Conservation (phyloP, 2,329 filamentous ascomycete genomes). For the Penicillium sp. region DNA sequence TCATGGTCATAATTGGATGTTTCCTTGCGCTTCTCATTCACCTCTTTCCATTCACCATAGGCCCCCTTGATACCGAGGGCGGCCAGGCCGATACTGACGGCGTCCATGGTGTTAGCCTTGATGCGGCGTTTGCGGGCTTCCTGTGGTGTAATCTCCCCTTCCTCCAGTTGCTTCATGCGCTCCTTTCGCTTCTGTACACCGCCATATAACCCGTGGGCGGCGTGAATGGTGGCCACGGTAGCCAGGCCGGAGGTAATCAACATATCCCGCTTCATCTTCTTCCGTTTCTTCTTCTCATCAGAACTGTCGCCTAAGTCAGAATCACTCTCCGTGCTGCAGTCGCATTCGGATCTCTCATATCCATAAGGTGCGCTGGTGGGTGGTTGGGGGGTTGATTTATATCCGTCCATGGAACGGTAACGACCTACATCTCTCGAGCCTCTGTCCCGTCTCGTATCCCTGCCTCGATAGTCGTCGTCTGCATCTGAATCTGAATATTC, state of each 20-base stretch:
- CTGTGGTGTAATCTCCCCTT: slow-evolving; percentile 58
- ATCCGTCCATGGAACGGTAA: slow-evolving; percentile 25
- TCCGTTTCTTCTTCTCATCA: slow-evolving; percentile 57
- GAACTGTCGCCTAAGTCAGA: slow-evolving; percentile 53
- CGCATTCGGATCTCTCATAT: slow-evolving; percentile 7
- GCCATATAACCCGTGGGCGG: slow-evolving; percentile 59
- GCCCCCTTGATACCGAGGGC: slow-evolving; percentile 63
- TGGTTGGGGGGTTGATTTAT: slow-evolving; percentile 21
- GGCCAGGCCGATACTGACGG: slow-evolving; percentile 60
- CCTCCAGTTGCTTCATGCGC: slow-evolving; percentile 53
- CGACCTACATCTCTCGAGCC: slow-evolving; percentile 44
- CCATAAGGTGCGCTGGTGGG: slow-evolving; percentile 18
- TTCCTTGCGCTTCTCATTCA: slow-evolving; percentile 56
- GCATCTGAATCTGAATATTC: slow-evolving; percentile 40
- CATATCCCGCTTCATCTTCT: slow-evolving; percentile 62
- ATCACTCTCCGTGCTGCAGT: slow-evolving; percentile 36
- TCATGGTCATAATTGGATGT: slow-evolving; percentile 51
- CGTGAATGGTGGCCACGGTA: slow-evolving; percentile 63
- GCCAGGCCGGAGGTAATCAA: slow-evolving; percentile 60
- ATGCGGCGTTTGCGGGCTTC: slow-evolving; percentile 58
- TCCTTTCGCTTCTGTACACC: slow-evolving; percentile 60
- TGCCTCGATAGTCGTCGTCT: slow-evolving; percentile 30
- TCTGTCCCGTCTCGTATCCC: slow-evolving; percentile 29
- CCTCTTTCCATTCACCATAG: slow-evolving; percentile 61
- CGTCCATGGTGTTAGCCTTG: slow-evolving; percentile 60